phyloP scores from a whole-genome alignment of 2,329 filamentous ascomycete species.

The Nothopassalora personata region DNA sequence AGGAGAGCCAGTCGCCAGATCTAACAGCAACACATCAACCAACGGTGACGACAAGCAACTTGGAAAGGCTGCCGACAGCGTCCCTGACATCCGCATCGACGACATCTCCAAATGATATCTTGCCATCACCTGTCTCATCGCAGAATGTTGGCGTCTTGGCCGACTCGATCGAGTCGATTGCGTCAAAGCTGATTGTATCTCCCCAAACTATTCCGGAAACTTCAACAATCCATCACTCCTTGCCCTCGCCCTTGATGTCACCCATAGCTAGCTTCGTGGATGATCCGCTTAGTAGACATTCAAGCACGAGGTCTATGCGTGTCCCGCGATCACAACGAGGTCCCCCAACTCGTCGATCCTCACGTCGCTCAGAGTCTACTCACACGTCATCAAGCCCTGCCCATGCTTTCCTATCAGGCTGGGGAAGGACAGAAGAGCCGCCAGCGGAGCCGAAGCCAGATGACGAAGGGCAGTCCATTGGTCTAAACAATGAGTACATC shows the following conservation, averaged over 20 bases:
- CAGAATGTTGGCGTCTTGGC: constrained; percentile 20
- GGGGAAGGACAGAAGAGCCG: constrained; percentile 25
- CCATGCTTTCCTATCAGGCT: constrained; percentile 29
- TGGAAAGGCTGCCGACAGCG: constrained; percentile 16
- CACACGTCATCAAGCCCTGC: constrained; percentile 30
- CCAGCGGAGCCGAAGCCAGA: constrained; percentile 48
- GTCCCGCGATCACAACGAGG: constrained; percentile 17
- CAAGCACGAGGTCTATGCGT: constrained; percentile 27
- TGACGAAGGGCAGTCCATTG: constrained; percentile 63
- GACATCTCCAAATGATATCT: constrained; percentile 24
- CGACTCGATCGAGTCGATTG: constrained; percentile 28
- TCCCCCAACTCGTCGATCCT: constrained; percentile 20
- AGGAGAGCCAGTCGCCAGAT: constrained; percentile 25
- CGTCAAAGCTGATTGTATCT: constrained; percentile 26
- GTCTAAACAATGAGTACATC: constrained; percentile 56
- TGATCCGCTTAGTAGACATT: constrained; percentile 27
- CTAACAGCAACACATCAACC: constrained; percentile 17
- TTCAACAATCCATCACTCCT: constrained; percentile 21
- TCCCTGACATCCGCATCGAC: constrained; percentile 33
- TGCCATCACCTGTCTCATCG: constrained; percentile 20
- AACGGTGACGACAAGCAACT: constrained; percentile 18
- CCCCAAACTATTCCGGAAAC: constrained; percentile 31
- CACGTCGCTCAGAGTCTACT: constrained; percentile 26
- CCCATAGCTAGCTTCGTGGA: constrained; percentile 19
- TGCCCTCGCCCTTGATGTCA: constrained; percentile 23